Percentiles rank a stretch among this genome's conserved stretches.
Conservation (phyloP, 192 early-diverging fungal genomes). For the Lobulomyces angularis region DNA sequence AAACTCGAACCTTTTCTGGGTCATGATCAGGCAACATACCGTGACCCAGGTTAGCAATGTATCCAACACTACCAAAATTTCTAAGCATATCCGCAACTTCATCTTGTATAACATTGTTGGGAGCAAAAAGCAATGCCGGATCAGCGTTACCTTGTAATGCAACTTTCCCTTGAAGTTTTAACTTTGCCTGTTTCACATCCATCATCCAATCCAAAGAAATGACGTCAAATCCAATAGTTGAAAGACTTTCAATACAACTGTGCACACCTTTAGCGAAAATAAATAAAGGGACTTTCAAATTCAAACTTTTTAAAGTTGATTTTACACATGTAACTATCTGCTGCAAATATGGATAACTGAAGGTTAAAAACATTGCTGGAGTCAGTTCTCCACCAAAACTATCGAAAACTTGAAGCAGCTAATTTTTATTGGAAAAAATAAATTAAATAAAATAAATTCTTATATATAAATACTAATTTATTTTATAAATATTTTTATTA, state of each 20-base stretch:
- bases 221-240: slow-evolving; percentile 62
- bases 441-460: no score
- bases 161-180: slow-evolving; percentile 35
- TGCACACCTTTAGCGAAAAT: slow-evolving; percentile 89
- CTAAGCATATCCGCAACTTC: slow-evolving; percentile 67
- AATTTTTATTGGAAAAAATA: no score
- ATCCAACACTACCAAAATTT: slow-evolving; percentile 64
- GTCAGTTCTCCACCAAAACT: slow-evolving; percentile 90
- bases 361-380: slow-evolving; percentile 64
- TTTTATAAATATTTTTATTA: background rate
- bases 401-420: slow-evolving; percentile 96
- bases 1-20: slow-evolving; percentile 33
- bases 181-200: slow-evolving; percentile 47
- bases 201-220: slow-evolving; percentile 89
- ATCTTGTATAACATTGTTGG: slow-evolving; percentile 56
- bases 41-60: slow-evolving; percentile 95
- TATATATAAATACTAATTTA: no score
- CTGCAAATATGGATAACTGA: slow-evolving; percentile 77
- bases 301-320: slow-evolving; percentile 18
- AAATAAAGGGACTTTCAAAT: slow-evolving; percentile 78
- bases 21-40: slow-evolving; percentile 76
- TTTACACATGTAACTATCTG: slow-evolving; percentile 75
- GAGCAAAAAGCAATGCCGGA: slow-evolving; percentile 68
- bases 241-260: slow-evolving; percentile 66
- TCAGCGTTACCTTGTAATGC: slow-evolving; percentile 94